These are phyloP conservation scores for Penicillium frequentans DNA, from an alignment of 2,329 filamentous ascomycete genomes.

Conservation along the genomic window DNA sequence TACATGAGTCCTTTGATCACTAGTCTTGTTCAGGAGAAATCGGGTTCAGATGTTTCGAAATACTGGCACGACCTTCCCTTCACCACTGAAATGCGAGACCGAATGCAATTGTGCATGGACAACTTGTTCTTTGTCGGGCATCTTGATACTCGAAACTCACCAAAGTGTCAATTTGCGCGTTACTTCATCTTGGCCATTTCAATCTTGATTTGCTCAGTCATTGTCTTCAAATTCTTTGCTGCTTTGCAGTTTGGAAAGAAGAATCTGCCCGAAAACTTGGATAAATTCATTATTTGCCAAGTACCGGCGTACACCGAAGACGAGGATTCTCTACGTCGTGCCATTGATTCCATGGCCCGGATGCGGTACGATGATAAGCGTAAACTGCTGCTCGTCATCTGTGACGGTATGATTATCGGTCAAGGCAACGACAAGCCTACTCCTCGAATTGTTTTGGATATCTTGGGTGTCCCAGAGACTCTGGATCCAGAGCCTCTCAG, in stretches of 20 bases:
- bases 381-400: slow-evolving; percentile 94
- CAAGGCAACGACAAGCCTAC: slow-evolving; percentile 94
- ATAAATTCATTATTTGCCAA: slow-evolving; percentile 98
- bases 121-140: slow-evolving; percentile 94
- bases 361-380: slow-evolving; percentile 97
- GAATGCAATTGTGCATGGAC: slow-evolving; percentile 82
- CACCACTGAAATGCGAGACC: slow-evolving; percentile 54
- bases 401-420: slow-evolving; percentile 95
- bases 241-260: slow-evolving; percentile 91
- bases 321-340: slow-evolving; percentile 93
- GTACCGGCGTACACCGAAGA: slow-evolving; percentile 98
- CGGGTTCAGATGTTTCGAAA: slow-evolving; percentile 79
- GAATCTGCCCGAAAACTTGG: slow-evolving; percentile 89
- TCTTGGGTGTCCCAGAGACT: slow-evolving; percentile 88
- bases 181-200: slow-evolving; percentile 89
- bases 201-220: slow-evolving; percentile 73
- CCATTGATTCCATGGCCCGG: slow-evolving; percentile 90
- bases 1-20: slow-evolving; percentile 81
- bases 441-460: slow-evolving; percentile 96
- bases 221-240: slow-evolving; percentile 94
- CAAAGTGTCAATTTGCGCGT: slow-evolving; percentile 79
- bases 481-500: slow-evolving; percentile 94
- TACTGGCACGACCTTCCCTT: slow-evolving; percentile 74
- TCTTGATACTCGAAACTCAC: slow-evolving; percentile 85
- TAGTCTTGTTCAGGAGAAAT: slow-evolving; percentile 70